A percentile compares a stretch with the other conserved stretches of the same genome.
Conservation (phyloP, 306 rosid genomes). For the Oemleria cerasiformis region DNA sequence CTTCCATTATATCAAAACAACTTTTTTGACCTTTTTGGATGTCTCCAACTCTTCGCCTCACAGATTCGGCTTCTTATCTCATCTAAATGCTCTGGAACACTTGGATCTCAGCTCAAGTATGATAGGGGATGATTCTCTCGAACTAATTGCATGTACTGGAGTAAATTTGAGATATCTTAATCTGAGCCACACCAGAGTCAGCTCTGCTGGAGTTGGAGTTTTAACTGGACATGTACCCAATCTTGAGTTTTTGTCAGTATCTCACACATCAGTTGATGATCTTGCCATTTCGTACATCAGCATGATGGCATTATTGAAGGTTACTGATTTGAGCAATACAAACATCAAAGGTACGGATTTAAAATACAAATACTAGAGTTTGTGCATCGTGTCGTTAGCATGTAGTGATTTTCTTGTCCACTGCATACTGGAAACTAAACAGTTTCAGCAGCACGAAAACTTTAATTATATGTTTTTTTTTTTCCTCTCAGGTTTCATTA, state of each 20-base stretch:
- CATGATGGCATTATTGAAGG: conserved; percentile 76
- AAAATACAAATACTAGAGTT: conserved; percentile 13
- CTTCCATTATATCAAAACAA: conserved; percentile 39
- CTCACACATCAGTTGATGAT: conserved; percentile 74
- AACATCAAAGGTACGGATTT: conserved; percentile 61
- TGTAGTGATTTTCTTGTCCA: not conserved
- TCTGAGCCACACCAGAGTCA: conserved; percentile 65
- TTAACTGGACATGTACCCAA: conserved; percentile 72
- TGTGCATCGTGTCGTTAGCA: not conserved
- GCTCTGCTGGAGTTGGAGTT: conserved; percentile 64
- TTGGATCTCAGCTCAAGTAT: conserved; percentile 72
- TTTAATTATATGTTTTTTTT: not conserved
- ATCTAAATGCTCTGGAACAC: conserved; percentile 56
- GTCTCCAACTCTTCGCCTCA: conserved; percentile 53
- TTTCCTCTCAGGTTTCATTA: conserved; percentile 46
- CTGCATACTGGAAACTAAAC: not conserved
- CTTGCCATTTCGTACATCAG: conserved; percentile 48
- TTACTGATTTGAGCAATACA: conserved; percentile 70
- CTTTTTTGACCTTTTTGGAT: conserved; percentile 54
- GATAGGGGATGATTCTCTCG: conserved; percentile 61
- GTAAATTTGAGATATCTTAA: conserved; percentile 61
- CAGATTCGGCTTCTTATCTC: conserved; percentile 55
- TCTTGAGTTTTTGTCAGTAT: conserved; percentile 62
- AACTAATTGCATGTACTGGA: conserved; percentile 59
- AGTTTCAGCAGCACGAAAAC: not conserved